phyloP scores from a whole-genome alignment of 2,329 filamentous ascomycete species.

The Xylariaceae sp. region DNA sequence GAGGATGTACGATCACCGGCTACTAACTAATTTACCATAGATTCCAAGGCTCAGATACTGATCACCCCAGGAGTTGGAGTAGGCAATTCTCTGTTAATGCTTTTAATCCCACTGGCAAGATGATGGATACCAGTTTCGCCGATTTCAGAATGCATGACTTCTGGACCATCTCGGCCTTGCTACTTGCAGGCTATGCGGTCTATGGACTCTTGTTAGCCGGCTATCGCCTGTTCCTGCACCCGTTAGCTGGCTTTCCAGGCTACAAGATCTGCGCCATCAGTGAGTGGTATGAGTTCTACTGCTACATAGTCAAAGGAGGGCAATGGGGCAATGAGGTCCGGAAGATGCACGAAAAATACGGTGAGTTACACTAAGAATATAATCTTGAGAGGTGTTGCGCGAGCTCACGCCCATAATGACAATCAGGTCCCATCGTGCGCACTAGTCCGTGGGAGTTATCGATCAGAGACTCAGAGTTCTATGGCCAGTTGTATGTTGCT shows the following conservation, averaged over 20 bases:
- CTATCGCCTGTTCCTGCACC: slow-evolving; percentile 7
- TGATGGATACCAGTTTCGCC: neutral
- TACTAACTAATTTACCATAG: neutral
- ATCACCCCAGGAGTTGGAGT: neutral
- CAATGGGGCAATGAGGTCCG: slow-evolving; percentile 4
- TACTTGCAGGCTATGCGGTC: neutral
- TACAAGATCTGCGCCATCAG: slow-evolving; percentile 4
- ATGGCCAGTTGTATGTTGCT: slow-evolving; percentile 15
- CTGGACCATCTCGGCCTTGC: neutral
- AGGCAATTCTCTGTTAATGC: neutral
- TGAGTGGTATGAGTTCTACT: slow-evolving; percentile 14
- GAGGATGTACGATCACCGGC: neutral
- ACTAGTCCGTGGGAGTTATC: slow-evolving; percentile 19
- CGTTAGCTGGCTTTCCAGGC: slow-evolving; percentile 8
- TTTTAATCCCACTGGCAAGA: neutral
- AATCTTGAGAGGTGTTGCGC: neutral
- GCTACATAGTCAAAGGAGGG: slow-evolving; percentile 6
- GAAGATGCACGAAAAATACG: slow-evolving; percentile 4
- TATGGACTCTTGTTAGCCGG: neutral
- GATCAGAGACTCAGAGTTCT: slow-evolving; percentile 17
- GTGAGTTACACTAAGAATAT: neutral
- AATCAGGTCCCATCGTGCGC: slow-evolving; percentile 17
- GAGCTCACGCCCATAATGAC: neutral
- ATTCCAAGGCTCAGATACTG: neutral
- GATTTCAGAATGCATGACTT: neutral